These are phyloP conservation scores for Ustilago xerochloae DNA, from an alignment of 1,284 basidiomycete species.

Conservation along the genomic window DNA sequence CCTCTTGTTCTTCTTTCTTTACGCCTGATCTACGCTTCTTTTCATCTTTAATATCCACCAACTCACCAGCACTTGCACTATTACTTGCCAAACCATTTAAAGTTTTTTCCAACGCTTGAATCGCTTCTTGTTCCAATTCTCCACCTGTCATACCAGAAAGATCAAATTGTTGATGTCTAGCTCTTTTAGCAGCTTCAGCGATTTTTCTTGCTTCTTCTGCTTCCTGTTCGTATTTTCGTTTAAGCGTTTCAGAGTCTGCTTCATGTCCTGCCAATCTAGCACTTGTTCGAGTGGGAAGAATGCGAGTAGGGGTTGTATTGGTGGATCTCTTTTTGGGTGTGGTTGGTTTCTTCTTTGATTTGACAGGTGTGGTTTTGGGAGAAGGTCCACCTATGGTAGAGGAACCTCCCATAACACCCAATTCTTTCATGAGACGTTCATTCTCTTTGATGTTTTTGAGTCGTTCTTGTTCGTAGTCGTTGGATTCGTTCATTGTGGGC, in stretches of 20 bases:
- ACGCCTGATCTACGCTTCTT: conserved; percentile 11
- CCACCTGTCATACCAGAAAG: conserved; percentile 44
- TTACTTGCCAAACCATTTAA: conserved; percentile 24
- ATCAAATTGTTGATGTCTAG: conserved; percentile 54
- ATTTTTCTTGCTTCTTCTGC: conserved; percentile 44
- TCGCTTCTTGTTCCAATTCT: conserved; percentile 35
- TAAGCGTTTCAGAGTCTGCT: conserved; percentile 53
- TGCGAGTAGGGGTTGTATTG: conserved; percentile 19
- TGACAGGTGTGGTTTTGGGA: conserved; percentile 27
- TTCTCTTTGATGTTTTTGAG: conserved; percentile 65
- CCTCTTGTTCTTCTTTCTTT: conserved; percentile 4
- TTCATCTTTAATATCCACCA: conserved; percentile 40
- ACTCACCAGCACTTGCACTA: conserved; percentile 21
- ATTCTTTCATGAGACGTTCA: conserved; percentile 60
- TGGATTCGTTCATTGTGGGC: conserved; percentile 37
- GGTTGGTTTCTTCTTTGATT: conserved; percentile 41
- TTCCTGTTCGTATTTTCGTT: conserved; percentile 55
- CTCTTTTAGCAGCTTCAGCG: conserved; percentile 50
- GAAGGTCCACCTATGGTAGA: conserved; percentile 39
- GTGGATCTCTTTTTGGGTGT: conserved; percentile 34
- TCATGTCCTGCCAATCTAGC: conserved; percentile 53
- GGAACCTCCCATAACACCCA: conserved; percentile 56
- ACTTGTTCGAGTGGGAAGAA: conserved; percentile 48
- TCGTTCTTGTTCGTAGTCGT: conserved; percentile 59
- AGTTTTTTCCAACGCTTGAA: conserved; percentile 33